phyloP scores from a whole-genome alignment of 495 filamentous ascomycete genomes.

The Collariella sp. region DNA sequence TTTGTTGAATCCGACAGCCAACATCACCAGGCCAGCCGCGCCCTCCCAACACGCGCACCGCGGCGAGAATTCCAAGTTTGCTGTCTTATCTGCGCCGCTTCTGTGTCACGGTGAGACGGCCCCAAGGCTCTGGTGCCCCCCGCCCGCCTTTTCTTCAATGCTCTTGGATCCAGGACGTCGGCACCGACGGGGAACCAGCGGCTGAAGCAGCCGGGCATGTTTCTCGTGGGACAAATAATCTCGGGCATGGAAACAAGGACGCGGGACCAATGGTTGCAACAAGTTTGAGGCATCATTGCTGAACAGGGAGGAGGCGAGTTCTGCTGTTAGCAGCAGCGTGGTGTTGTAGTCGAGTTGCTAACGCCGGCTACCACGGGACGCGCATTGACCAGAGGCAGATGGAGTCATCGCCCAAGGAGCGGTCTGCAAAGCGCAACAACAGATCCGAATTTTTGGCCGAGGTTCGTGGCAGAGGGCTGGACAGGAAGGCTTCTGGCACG shows the following conservation, averaged over 20 bases:
- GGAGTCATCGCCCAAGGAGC: slow-evolving; percentile 10
- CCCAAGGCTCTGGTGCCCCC: background rate
- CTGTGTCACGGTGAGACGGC: background rate
- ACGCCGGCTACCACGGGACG: background rate
- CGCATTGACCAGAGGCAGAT: slow-evolving; percentile 6
- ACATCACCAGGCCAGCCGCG: no score
- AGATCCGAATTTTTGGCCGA: background rate
- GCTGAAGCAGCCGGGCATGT: background rate
- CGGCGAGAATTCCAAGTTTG: background rate
- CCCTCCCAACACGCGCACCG: no score
- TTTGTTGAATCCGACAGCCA: no score
- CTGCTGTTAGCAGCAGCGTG: slow-evolving; percentile 2
- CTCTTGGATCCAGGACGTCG: background rate
- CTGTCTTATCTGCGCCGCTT: background rate
- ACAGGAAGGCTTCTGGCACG: no score
- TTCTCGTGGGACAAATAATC: slow-evolving; percentile 4
- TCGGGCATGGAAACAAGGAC: slow-evolving; percentile 4
- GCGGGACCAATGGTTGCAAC: background rate
- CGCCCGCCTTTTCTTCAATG: background rate
- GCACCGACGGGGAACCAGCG: background rate
- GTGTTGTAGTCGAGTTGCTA: background rate
- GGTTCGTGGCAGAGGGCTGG: no score
- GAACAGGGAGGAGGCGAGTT: slow-evolving; percentile 5
- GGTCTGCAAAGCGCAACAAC: slow-evolving; percentile 1
- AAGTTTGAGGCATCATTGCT: background rate